Percentiles rank a stretch among this genome's conserved stretches.
These are phyloP conservation scores for Tilletia horrida DNA, from an alignment of 1,284 basidiomycete species.

Conservation along the genomic window DNA sequence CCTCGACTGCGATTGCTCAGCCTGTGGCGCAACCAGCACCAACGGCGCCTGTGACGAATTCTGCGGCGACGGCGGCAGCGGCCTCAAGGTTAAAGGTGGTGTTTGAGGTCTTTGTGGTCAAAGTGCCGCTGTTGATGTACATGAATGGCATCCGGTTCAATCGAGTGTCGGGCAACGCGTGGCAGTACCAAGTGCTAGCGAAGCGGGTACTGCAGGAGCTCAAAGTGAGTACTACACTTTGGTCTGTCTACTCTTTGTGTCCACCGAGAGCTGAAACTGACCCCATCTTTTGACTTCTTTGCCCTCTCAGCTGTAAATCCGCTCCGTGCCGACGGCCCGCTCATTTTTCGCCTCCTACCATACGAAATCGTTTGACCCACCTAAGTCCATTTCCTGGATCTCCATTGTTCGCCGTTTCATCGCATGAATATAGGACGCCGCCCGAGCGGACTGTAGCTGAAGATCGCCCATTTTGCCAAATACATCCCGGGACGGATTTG, in stretches of 20 bases:
- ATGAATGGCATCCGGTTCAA: constrained; percentile 95
- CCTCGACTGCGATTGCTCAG: constrained; percentile 25
- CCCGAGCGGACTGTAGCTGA: too few species aligned
- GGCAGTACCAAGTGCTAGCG: constrained; percentile 93
- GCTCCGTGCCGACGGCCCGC: too few species aligned
- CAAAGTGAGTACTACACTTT: constrained; percentile 62
- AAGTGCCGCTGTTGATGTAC: constrained; percentile 72
- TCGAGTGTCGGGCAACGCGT: constrained; percentile 83
- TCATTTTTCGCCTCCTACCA: too few species aligned
- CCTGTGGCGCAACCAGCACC: not conserved
- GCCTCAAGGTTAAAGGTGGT: constrained; percentile 43
- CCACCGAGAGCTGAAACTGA: not conserved
- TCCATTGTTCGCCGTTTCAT: too few species aligned
- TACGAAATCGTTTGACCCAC: too few species aligned
- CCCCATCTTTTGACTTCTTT: not conserved
- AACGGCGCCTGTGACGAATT: constrained; percentile 17
- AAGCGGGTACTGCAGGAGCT: constrained; percentile 85
- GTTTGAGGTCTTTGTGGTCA: constrained; percentile 54
- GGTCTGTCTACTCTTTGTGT: not conserved
- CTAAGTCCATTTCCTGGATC: too few species aligned
- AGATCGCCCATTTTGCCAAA: too few species aligned
- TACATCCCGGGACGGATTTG: too few species aligned
- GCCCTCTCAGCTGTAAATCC: too few species aligned
- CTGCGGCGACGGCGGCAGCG: too few species aligned
- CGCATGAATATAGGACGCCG: too few species aligned